These are phyloP conservation scores for Hortaea sp. DNA, from an alignment of 2,329 filamentous ascomycete species.

Conservation along the genomic window DNA sequence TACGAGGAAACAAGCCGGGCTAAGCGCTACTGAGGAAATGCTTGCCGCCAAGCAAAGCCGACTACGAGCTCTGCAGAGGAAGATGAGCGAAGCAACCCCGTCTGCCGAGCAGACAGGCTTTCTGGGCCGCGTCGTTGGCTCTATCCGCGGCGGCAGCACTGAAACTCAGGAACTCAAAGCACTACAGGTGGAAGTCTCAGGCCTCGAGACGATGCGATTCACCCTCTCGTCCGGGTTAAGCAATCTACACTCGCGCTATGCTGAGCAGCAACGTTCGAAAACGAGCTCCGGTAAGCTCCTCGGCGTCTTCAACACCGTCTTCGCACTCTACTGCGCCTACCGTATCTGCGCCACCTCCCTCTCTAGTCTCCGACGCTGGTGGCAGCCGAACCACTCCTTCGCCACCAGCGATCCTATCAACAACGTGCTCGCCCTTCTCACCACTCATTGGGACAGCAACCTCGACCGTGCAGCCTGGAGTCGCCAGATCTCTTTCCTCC, in stretches of 20 bases:
- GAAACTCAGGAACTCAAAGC: constrained; percentile 44
- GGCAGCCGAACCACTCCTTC: constrained; percentile 41
- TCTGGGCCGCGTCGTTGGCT: constrained; percentile 63
- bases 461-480: constrained; percentile 77
- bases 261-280: constrained; percentile 55
- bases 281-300: constrained; percentile 58
- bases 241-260: constrained; percentile 52
- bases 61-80: constrained; percentile 59
- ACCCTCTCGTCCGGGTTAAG: constrained; percentile 57
- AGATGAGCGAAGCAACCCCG: constrained; percentile 37
- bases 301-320: constrained; percentile 54
- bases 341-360: constrained; percentile 64
- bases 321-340: constrained; percentile 76
- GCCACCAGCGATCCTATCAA: constrained; percentile 72
- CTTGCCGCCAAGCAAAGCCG: constrained; percentile 63
- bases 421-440: constrained; percentile 67
- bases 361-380: constrained; percentile 53
- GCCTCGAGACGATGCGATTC: constrained; percentile 69
- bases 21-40: constrained; percentile 73
- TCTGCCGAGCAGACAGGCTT: constrained; percentile 41
- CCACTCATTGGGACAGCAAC: constrained; percentile 73
- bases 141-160: constrained; percentile 54
- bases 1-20: constrained; percentile 64
- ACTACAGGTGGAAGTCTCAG: constrained; percentile 65
- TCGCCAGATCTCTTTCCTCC: constrained; percentile 71